Evolutionary conservation across 1,284 basidiomycete species (phyloP), one percentile per base, ranked within the genome.

Genomic region (Amylostereum chailletii): DNA sequence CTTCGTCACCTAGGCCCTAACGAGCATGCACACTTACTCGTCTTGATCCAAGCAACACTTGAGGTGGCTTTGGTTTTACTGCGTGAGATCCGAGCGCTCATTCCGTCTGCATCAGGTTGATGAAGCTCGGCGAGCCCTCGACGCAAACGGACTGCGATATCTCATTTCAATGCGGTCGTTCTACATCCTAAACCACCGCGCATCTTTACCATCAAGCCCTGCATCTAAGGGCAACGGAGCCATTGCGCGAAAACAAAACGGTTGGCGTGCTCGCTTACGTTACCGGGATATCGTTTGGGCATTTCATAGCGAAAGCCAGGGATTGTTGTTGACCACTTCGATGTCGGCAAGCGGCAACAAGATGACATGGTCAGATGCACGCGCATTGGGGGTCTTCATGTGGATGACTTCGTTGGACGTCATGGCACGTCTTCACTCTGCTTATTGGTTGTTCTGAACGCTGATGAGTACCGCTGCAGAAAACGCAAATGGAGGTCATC

Each of bases 281-380:
- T 94, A 90, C 64, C 81, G 93, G 37, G 94, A 97, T 63, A 90
- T 94, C 69, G 76, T 95, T 6, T 98, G 94, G 93, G 94, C 94
- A 0, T 93, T 87, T 59, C 89, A 95, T 60, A 96, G 93, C 62
- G 88, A 95, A 63, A 90, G 83, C 58, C 93, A 98, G 60, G 90
- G 89, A 27, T 66, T 95, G 37, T 67, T 98, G 9, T 64, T 97
- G 34, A 72, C 76, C 29, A 81, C 83, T 2, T 86, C 90, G 1
- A 76, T 76, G 3, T 66, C 77, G 6, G 83, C 89, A 4, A 93
- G 88, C 57, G 75, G 74, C 27, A 83, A 82, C 1, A 94, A 90
- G 67, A 87, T 97, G 79, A 66, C 78, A 41, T 97, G 94, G 94
- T 67, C 74, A 6, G 89, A 94, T 61, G 94, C 94, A 0, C 80